These are phyloP conservation scores for Agaricus subrufescens DNA, from an alignment of 768 basidiomycete species.

Conservation along the genomic window DNA sequence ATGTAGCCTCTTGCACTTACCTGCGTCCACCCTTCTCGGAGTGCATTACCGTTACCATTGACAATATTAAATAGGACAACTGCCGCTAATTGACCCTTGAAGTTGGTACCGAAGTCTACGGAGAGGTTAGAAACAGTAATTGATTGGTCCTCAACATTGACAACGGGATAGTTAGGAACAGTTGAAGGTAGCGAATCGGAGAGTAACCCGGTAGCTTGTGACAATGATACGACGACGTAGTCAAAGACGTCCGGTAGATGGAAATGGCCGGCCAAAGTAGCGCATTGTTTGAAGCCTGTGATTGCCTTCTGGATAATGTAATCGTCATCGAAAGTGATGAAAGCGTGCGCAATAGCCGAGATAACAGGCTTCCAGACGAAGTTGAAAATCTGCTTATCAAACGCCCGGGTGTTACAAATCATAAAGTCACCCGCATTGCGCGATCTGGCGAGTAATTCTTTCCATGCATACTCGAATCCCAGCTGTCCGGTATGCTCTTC, in stretches of 20 bases:
- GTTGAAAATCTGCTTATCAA: conserved; percentile 93
- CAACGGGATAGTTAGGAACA: conserved; percentile 81
- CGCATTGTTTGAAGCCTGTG: conserved; percentile 95
- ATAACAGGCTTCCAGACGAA: conserved; percentile 90
- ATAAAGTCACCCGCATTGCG: conserved; percentile 72
- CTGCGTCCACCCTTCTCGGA: conserved; percentile 94
- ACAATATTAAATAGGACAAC: conserved; percentile 98
- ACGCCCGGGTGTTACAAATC: conserved; percentile 71
- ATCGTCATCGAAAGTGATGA: conserved; percentile 95
- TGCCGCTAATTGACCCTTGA: conserved; percentile 93
- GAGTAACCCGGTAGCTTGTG: conserved; percentile 85
- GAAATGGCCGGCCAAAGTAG: conserved; percentile 87
- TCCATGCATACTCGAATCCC: conserved; percentile 99
- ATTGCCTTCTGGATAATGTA: conserved; percentile 94
- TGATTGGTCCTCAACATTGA: conserved; percentile 86
- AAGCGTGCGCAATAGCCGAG: conserved; percentile 92
- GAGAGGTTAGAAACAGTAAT: conserved; percentile 91
- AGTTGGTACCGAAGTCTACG: conserved; percentile 90
- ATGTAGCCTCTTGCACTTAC: conserved; percentile 31
- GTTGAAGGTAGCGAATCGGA: conserved; percentile 65
- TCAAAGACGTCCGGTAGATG: conserved; percentile 94
- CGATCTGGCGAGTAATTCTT: conserved; percentile 82
- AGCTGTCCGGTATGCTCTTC: conserved; percentile 96
- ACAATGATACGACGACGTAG: conserved; percentile 89
- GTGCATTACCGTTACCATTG: conserved; percentile 90